Evolutionary conservation across 345 rosid genomes (phyloP).

Genomic region (Eucalyptus sideroxylon): DNA sequence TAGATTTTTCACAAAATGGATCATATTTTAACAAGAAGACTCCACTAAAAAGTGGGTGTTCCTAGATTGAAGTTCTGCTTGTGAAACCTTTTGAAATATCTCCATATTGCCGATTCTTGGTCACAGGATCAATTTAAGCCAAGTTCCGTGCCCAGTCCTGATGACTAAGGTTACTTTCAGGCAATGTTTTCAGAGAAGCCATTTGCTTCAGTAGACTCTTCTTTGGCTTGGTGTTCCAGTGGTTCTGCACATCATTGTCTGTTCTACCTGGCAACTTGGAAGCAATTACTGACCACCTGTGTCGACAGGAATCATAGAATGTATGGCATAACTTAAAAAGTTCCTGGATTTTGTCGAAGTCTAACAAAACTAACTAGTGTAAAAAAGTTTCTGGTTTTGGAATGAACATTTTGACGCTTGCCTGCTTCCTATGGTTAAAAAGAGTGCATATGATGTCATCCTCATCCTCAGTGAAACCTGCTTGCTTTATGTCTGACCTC

Average conservation of each 20-base stretch:
- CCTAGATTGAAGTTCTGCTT: not conserved
- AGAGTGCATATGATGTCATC: slow-evolving; percentile 24
- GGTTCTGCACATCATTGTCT: not conserved
- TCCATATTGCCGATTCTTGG: not conserved
- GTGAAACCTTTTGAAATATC: not conserved
- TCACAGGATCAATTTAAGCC: not conserved
- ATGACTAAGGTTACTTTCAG: not conserved
- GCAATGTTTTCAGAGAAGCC: not conserved
- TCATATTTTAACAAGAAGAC: too few species aligned
- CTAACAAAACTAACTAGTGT: not conserved
- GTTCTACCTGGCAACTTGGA: not conserved
- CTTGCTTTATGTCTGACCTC: slow-evolving; percentile 20
- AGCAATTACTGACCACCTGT: slow-evolving; percentile 4
- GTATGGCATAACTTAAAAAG: not conserved
- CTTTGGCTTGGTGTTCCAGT: slow-evolving; percentile 2
- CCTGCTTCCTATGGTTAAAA: slow-evolving; percentile 20
- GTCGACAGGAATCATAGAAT: not conserved
- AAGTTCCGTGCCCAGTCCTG: not conserved
- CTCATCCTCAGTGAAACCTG: slow-evolving; percentile 19
- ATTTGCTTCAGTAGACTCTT: not conserved
- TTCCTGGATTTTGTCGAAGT: not conserved
- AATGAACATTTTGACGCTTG: not conserved
- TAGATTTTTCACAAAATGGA: too few species aligned
- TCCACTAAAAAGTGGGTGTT: not conserved
- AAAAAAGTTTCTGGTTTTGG: not conserved